Evolutionary conservation across 148 eudicot species (phyloP).

Genomic region (Chenopodium suecicum): DNA sequence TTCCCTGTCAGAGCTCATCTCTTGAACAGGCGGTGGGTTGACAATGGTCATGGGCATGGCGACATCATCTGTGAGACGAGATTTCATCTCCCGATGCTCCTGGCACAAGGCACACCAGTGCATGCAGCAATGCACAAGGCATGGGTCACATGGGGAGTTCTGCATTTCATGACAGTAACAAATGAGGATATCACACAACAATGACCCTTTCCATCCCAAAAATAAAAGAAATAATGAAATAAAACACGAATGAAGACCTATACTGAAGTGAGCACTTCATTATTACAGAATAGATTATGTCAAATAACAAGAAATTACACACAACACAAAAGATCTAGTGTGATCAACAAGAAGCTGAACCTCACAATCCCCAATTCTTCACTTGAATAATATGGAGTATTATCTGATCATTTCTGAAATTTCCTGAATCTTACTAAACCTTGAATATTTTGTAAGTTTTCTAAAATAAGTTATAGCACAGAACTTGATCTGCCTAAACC

Average conservation of each 20-base stretch:
- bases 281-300: no score
- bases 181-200: neutral
- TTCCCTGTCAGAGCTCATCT: slow-evolving; percentile 57
- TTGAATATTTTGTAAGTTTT: no score
- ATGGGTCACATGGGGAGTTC: slow-evolving; percentile 94
- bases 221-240: no score
- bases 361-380: no score
- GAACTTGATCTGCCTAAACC: no score
- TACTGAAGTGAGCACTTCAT: no score
- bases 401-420: no score
- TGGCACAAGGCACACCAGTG: slow-evolving; percentile 99
- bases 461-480: no score
- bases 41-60: slow-evolving; percentile 58
- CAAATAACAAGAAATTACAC: no score
- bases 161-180: slow-evolving; percentile 34
- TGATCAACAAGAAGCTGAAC: neutral
- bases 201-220: neutral
- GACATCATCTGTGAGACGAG: slow-evolving; percentile 65
- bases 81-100: slow-evolving; percentile 95
- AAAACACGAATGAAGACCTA: neutral
- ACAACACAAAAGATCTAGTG: no score
- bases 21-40: slow-evolving; percentile 82
- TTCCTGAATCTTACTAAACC: neutral
- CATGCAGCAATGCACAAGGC: slow-evolving; percentile 89
- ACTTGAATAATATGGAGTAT: no score